Evolutionary conservation across 805 yeast species (phyloP).

Genomic region (Komagataella populi): DNA sequence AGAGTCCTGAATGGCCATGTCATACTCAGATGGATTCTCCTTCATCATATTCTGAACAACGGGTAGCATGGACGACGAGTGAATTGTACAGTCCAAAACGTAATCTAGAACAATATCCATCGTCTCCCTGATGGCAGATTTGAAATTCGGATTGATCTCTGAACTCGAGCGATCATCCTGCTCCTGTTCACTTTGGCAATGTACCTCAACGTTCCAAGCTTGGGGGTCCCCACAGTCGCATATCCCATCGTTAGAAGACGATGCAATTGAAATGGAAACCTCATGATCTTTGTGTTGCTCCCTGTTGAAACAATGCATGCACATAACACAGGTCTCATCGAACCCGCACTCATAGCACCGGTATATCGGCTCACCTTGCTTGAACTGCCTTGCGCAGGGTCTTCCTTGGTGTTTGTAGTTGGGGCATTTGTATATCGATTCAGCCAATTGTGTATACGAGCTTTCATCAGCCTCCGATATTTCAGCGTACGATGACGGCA

Average conservation of each 20-base stretch:
- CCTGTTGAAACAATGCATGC: slow-evolving; percentile 59
- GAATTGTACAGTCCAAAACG: slow-evolving; percentile 27
- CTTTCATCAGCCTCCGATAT: neutral
- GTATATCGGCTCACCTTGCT: slow-evolving; percentile 51
- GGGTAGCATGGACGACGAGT: slow-evolving; percentile 25
- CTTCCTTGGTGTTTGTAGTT: slow-evolving; percentile 32
- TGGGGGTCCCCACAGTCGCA: slow-evolving; percentile 67
- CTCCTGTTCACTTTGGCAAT: slow-evolving; percentile 28
- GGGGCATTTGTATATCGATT: neutral
- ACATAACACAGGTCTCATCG: slow-evolving; percentile 69
- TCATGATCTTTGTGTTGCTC: slow-evolving; percentile 57
- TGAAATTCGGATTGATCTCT: slow-evolving; percentile 5
- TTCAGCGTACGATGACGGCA: neutral
- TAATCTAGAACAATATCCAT: slow-evolving; percentile 25
- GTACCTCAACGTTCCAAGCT: slow-evolving; percentile 41
- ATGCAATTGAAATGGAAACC: slow-evolving; percentile 37
- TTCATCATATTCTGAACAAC: slow-evolving; percentile 12
- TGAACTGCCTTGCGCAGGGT: slow-evolving; percentile 56
- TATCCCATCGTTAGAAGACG: slow-evolving; percentile 37
- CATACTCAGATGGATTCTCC: neutral
- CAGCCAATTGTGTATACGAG: neutral
- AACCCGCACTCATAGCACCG: slow-evolving; percentile 66
- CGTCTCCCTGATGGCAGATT: slow-evolving; percentile 13
- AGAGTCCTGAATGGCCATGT: slow-evolving; percentile 4
- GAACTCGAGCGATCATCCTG: slow-evolving; percentile 3